phyloP scores from a whole-genome alignment of 257 asterid species.

The Nicotiana paniculata region DNA sequence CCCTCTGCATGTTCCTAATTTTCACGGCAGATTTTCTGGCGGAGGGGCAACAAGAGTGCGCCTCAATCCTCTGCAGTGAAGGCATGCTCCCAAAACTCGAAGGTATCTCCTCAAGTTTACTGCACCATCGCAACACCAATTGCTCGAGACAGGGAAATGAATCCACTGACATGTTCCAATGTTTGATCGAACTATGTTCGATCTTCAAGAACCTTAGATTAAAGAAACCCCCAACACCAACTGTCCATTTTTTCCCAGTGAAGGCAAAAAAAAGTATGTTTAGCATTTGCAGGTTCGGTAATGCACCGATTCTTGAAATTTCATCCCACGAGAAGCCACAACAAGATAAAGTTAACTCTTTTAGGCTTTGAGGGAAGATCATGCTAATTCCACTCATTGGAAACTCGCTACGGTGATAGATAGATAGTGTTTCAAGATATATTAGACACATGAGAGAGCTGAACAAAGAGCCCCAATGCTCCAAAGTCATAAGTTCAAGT shows the following conservation, averaged over 20 bases:
- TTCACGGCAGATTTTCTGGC: background rate
- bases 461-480: background rate
- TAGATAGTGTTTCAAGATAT: background rate
- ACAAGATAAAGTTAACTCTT: background rate
- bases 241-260: conserved; percentile 3
- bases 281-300: background rate
- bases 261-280: background rate
- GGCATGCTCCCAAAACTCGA: background rate
- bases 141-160: background rate
- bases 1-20: background rate
- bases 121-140: background rate
- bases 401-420: background rate
- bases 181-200: background rate
- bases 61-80: background rate
- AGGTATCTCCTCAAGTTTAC: background rate
- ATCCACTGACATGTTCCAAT: background rate
- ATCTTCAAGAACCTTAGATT: background rate
- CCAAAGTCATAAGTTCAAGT: background rate
- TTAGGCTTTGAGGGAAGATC: background rate
- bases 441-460: background rate
- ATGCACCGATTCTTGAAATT: background rate
- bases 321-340: background rate
- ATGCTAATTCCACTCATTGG: background rate
- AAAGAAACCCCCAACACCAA: background rate
- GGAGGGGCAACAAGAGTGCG: background rate